These are phyloP conservation scores for Perkinsus chesapeaki DNA, from an alignment of 169 alveolate species.

Conservation along the genomic window DNA sequence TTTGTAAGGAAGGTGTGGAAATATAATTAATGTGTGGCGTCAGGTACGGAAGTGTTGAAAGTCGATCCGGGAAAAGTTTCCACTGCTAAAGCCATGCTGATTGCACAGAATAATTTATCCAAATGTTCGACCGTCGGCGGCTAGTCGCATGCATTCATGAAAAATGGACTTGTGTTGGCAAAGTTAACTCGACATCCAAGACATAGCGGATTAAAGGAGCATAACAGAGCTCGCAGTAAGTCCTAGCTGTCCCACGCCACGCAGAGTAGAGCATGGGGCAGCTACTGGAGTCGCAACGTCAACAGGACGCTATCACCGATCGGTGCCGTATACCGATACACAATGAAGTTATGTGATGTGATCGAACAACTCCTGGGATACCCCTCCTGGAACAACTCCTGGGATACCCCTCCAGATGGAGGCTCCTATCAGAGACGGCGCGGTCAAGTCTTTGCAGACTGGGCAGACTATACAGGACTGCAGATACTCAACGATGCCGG, in stretches of 20 bases:
- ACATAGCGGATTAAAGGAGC: too few relatives aligned
- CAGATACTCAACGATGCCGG: background rate
- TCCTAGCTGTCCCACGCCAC: too few relatives aligned
- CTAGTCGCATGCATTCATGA: background rate
- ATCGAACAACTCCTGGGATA: too few relatives aligned
- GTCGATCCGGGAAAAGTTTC: background rate
- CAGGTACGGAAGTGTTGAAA: background rate
- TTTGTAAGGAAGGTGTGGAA: background rate
- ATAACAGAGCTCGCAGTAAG: too few relatives aligned
- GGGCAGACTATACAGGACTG: background rate
- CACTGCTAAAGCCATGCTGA: background rate
- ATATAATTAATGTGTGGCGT: background rate
- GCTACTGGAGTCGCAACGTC: too few relatives aligned
- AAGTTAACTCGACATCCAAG: too few relatives aligned
- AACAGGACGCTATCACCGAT: too few relatives aligned
- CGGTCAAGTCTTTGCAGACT: background rate
- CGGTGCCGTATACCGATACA: too few relatives aligned
- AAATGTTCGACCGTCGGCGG: background rate
- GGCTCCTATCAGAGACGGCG: background rate
- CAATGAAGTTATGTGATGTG: too few relatives aligned
- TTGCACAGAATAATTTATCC: background rate
- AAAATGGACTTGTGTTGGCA: too few relatives aligned
- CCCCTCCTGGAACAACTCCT: background rate
- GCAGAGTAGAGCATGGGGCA: too few relatives aligned
- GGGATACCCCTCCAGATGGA: background rate